These are phyloP conservation scores for Auricularia heimuer DNA, from an alignment of 768 basidiomycete species.

Conservation along the genomic window DNA sequence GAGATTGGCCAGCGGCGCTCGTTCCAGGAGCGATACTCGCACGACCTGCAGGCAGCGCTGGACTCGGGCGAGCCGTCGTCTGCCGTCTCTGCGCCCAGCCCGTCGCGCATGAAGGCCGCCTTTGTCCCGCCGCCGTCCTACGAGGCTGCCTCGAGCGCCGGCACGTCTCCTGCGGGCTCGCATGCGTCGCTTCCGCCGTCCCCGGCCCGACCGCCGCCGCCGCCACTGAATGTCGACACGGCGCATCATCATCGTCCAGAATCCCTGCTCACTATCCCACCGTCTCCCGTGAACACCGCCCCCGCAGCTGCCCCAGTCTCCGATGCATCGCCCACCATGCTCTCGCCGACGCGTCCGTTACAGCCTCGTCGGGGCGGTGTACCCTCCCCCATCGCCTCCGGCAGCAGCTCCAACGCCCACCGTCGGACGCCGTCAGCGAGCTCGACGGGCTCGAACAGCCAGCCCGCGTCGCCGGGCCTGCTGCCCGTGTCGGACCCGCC, in stretches of 20 bases:
- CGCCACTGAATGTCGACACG: background rate
- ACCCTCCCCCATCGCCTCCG: background rate
- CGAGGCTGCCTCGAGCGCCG: slow-evolving; percentile 19
- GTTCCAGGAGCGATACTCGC: slow-evolving; percentile 71
- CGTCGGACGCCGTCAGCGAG: slow-evolving; percentile 16
- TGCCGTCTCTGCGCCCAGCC: slow-evolving; percentile 11
- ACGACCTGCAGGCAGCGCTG: slow-evolving; percentile 69
- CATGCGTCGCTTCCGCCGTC: slow-evolving; percentile 15
- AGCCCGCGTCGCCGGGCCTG: slow-evolving; percentile 18
- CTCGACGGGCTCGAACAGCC: slow-evolving; percentile 15
- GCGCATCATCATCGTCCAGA: background rate
- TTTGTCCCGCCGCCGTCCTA: slow-evolving; percentile 69
- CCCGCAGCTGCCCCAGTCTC: background rate
- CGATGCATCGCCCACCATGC: background rate
- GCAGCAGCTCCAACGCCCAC: slow-evolving; percentile 8
- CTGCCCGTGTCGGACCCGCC: slow-evolving; percentile 37
- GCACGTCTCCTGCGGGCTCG: slow-evolving; percentile 8
- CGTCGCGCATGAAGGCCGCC: slow-evolving; percentile 37
- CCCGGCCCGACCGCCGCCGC: slow-evolving; percentile 9
- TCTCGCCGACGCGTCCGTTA: background rate
- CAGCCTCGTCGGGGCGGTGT: background rate
- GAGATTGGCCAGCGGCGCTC: slow-evolving; percentile 78
- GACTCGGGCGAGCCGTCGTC: slow-evolving; percentile 41
- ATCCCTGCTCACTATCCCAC: slow-evolving; percentile 3
- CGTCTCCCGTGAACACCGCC: background rate